These are phyloP conservation scores for Fraxinus dipetala DNA, from an alignment of 305 asterid species.

Conservation along the genomic window DNA sequence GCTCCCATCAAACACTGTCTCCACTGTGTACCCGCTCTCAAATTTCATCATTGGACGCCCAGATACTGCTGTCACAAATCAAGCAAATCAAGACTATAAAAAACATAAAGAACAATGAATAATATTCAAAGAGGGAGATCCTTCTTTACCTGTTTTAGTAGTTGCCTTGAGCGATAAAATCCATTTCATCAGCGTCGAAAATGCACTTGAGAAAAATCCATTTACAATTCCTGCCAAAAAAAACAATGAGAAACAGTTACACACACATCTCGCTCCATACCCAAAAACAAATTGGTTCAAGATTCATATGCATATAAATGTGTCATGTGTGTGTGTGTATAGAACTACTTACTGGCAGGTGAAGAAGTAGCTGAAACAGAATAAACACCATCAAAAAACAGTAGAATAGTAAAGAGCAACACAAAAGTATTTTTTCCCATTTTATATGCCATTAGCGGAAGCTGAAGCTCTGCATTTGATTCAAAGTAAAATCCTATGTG, in stretches of 20 bases:
- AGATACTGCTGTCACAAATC: constrained; percentile 46
- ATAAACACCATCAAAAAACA: constrained; percentile 41
- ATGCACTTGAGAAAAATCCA: constrained; percentile 74
- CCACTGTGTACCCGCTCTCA: constrained; percentile 89
- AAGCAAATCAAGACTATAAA: neutral
- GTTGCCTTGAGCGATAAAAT: constrained; percentile 64
- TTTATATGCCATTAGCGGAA: constrained; percentile 34
- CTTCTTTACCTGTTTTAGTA: constrained; percentile 67
- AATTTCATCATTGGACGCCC: constrained; percentile 90
- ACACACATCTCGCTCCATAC: neutral
- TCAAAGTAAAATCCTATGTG: constrained; percentile 39
- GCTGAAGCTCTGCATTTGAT: constrained; percentile 45
- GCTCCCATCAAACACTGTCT: constrained; percentile 97
- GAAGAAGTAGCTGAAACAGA: constrained; percentile 59
- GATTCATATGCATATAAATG: constrained; percentile 23
- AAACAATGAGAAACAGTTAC: neutral
- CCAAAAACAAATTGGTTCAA: constrained; percentile 6
- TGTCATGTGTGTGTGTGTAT: constrained; percentile 7
- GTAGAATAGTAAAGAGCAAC: constrained; percentile 49
- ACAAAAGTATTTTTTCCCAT: constrained; percentile 35
- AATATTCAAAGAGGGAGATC: constrained; percentile 5
- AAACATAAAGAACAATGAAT: constrained; percentile 14
- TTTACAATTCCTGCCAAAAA: constrained; percentile 59
- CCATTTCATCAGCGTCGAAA: constrained; percentile 78
- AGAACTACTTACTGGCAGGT: constrained; percentile 64